A percentile compares a stretch with the other conserved stretches of the same genome.
Evolutionary conservation across 2,329 filamentous ascomycete genomes (phyloP).

Genomic region (Acephala macrosclerotiorum): DNA sequence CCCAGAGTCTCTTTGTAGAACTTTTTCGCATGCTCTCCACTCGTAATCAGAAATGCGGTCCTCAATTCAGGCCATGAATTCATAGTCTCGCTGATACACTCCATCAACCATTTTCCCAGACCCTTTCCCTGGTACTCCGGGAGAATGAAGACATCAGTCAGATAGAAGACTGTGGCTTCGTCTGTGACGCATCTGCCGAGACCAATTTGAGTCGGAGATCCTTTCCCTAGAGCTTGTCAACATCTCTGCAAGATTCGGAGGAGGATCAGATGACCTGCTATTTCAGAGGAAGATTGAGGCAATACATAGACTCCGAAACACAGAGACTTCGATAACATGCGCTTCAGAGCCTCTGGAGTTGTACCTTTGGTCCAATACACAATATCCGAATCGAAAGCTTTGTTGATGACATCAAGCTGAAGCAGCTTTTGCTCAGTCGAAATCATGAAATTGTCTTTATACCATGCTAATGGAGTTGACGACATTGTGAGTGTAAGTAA

Average conservation of each 20-base stretch:
- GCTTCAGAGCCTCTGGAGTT: conserved; percentile 49
- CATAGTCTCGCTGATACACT: conserved; percentile 63
- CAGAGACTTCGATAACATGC: conserved; percentile 63
- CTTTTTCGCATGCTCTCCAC: conserved; percentile 12
- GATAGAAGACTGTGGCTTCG: conserved; percentile 70
- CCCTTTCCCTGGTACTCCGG: conserved; percentile 65
- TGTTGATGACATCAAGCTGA: conserved; percentile 5
- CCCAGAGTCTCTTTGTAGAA: conserved; percentile 38
- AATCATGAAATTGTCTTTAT: neutral
- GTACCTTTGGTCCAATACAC: neutral
- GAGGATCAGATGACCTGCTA: conserved; percentile 40
- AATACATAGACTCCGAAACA: conserved; percentile 64
- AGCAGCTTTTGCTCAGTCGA: neutral
- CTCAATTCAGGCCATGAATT: conserved; percentile 65
- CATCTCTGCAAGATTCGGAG: neutral
- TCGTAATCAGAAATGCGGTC: conserved; percentile 61
- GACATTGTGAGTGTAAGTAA: neutral
- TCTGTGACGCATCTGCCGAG: conserved; percentile 72
- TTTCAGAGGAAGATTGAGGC: conserved; percentile 41
- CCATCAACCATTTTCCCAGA: conserved; percentile 70
- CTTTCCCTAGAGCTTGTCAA: neutral
- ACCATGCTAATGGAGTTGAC: neutral
- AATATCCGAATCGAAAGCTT: conserved; percentile 2
- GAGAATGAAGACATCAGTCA: conserved; percentile 73
- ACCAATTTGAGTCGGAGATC: conserved; percentile 52